phyloP scores from a whole-genome alignment of 2,329 filamentous ascomycete genomes.

The Rhexocercosporidium sp. region DNA sequence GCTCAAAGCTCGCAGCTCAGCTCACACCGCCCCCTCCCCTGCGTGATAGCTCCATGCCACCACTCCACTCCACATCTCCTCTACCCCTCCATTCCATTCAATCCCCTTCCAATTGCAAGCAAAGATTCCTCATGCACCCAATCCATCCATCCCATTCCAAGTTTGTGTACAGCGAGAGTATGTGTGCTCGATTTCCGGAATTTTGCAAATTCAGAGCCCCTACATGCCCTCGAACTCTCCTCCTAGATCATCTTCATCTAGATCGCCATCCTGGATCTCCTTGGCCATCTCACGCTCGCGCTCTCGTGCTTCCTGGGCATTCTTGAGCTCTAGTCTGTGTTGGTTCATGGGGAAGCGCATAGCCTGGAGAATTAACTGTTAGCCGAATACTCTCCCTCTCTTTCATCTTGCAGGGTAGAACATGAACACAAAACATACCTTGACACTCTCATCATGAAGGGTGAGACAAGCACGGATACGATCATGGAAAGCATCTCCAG shows the following conservation, averaged over 20 bases:
- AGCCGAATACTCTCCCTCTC: constrained; percentile 9
- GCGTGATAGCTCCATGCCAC: too few relatives aligned
- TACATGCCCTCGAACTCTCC: constrained; percentile 97
- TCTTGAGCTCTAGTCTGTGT: constrained; percentile 95
- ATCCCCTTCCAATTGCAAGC: constrained; percentile 3
- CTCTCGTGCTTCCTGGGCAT: constrained; percentile 96
- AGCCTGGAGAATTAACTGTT: constrained; percentile 58
- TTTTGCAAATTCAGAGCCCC: neutral
- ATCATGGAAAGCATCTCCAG: constrained; percentile 96
- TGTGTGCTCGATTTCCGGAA: neutral
- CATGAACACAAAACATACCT: constrained; percentile 62
- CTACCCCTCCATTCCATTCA: neutral
- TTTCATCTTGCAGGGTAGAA: neutral
- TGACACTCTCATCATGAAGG: constrained; percentile 96
- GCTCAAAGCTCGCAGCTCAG: neutral
- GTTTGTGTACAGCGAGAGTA: constrained; percentile 31
- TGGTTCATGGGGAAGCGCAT: constrained; percentile 99
- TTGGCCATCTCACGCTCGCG: constrained; percentile 96
- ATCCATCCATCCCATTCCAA: constrained; percentile 8
- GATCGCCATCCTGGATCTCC: constrained; percentile 96
- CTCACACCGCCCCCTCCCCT: neutral
- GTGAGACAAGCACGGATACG: constrained; percentile 90
- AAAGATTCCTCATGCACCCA: neutral
- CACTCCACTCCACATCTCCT: neutral
- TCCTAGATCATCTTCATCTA: constrained; percentile 94